Evolutionary conservation across 2,329 filamentous ascomycete genomes (phyloP), one percentile per base, ranked within the genome.

Genomic region (Nectriaceae sp.): DNA sequence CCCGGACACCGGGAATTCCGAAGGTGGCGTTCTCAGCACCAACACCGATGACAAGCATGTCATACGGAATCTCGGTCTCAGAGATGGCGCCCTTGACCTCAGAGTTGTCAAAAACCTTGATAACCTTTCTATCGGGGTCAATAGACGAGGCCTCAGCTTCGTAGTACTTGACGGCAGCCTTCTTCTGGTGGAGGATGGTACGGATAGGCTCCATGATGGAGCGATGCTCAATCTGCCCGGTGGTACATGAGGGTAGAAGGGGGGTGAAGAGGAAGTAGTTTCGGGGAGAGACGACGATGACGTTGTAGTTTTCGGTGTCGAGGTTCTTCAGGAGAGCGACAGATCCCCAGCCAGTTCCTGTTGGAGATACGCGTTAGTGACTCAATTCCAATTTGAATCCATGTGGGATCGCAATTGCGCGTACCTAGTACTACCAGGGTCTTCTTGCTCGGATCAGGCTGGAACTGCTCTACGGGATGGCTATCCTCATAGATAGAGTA

Each of bases 201-300:
- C 94, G 90, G 64, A 99, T 88, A 48, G 94, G 94, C 78, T 99
- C 94, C 94, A 99, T 99, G 74, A 99, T 99, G 67, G 92, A 97
- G 70, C 94, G 90, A 78, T 97, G 94, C 80, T 99, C 94, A 72
- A 99, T 94, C 63, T 90, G 88, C 65, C 94, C 94, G 59, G 93
- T 97, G 44, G 94, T 97, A 76, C 94, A 99, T 68, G 93, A 97
- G 57, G 94, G 94, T 53, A 99, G 84, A 50, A 99, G 85, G 52
- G 94, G 94, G 22, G 94, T 99, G 82, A 99, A 99, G 61, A 99
- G 87, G 85, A 99, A 99, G 83, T 96, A 99, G 78, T 99, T 99
- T 70, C 94, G 90, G 46, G 94, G 94, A 42, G 94, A 97, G 71
- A 99, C 90, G 70, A 99, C 91, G 68, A 97, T 74, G 72, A 97